These are phyloP conservation scores for Triglochin maritima DNA, from an alignment of 106 monocot species.

Conservation along the genomic window DNA sequence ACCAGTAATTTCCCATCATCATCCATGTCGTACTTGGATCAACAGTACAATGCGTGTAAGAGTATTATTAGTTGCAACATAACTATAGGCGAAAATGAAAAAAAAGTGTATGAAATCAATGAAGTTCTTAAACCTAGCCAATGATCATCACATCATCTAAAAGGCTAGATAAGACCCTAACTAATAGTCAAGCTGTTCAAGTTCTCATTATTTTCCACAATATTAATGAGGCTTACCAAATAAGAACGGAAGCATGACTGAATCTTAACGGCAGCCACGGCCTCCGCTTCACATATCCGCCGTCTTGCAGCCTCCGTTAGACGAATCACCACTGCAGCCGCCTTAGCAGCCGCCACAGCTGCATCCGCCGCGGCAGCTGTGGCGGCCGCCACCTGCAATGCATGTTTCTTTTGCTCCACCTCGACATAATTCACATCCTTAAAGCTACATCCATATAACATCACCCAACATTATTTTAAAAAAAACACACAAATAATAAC, in stretches of 20 bases:
- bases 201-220: too few relatives aligned
- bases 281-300: background rate
- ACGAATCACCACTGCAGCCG: constrained; percentile 37
- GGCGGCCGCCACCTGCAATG: constrained; percentile 37
- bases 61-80: too few relatives aligned
- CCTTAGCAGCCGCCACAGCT: constrained; percentile 43
- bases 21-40: too few relatives aligned
- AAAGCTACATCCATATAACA: too few relatives aligned
- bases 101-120: background rate
- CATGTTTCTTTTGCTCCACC: constrained; percentile 44
- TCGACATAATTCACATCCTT: constrained; percentile 17
- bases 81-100: background rate
- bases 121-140: too few relatives aligned
- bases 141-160: too few relatives aligned
- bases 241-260: constrained; percentile 48
- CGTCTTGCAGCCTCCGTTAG: constrained; percentile 3
- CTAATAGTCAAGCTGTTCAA: too few relatives aligned
- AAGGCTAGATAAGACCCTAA: too few relatives aligned
- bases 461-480: too few relatives aligned
- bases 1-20: too few relatives aligned
- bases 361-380: constrained; percentile 41
- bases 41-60: too few relatives aligned
- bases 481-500: too few relatives aligned
- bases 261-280: constrained; percentile 44
- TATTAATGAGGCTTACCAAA: constrained; percentile 20